Base-by-base conservation (phyloP, 2,329 filamentous ascomycete genomes). In the Fusarium citri region DNA sequence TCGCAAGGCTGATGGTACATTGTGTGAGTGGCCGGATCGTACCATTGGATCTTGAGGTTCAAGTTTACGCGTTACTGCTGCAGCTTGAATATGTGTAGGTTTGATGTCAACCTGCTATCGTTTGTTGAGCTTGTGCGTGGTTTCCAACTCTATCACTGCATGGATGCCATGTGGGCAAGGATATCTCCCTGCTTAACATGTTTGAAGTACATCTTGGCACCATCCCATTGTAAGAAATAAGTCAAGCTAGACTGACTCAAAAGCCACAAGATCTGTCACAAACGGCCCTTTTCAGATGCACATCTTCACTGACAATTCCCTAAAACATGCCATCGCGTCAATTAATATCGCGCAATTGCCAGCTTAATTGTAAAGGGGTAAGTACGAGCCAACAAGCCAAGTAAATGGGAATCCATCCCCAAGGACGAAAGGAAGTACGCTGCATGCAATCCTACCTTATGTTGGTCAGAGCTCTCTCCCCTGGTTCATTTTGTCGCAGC, bases 221-320 rank as follows among this genome's bases (percentile, higher is more conserved):
- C 6, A n/a, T 34, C 31, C 16, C 47, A 43, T 37, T 18, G 22
- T 22, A 9, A 28, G 23, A 23, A 30, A 28, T 31, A 54, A 8
- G 15, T 22, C 8, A 34, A 30, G 37, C 28, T 54, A 60, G 37
- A 41, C 55, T 66, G 63, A 65, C 55, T 66, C 54, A 20, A 49
- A 41, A 46, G 42, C 42, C 41, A 48, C 41, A 34, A 34, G 42
- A 54, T 66, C 54, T 66, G 25, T 25, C 43, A 11, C 37, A 54
- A 43, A 23, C 34, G 23, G 54, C n/a, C 47, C 42, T 20, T 53
- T 30, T 23, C 41, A 26, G 22, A 49, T 53, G 22, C 23, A 37
- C 34, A 37, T 37, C 34, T 31, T 37, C 47, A 26, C 28, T 59
- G 20, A 20, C 18, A 20, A 59, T 45, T 42, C n/a, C 63, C 55